Evolutionary conservation across 192 early-diverging fungal genomes (phyloP), one percentile per base, ranked within the genome.

Genomic region (Geranomyces michiganensis): DNA sequence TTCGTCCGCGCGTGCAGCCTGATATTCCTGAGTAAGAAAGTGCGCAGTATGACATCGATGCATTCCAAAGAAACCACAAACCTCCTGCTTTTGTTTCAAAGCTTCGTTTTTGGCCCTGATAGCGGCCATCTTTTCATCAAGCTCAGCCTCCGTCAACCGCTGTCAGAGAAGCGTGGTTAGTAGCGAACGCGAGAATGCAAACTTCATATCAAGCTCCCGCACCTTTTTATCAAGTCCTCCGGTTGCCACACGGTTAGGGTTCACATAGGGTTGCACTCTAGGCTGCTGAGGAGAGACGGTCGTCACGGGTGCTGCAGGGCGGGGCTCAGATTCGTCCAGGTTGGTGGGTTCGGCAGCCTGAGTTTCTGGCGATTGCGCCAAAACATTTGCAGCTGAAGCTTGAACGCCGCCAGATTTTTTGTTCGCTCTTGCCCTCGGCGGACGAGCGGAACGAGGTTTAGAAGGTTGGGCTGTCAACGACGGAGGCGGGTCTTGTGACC

Each of bases 181-280:
- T 10, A 41, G 3, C 36, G 32, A 45, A n/a, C 15, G 22, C 7
- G 44, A 45, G 22, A 8, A 49, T 24, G 12, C 21, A 31, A 13
- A 55, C 19, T 14, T 26, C 10, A 67, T 13, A 4, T 6, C 22
- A 32, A 31, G 30, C 21, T 22, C 51, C 17, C 7, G 19, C 51
- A 53, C 67, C 67, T 53, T 73, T 64, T 73, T 73, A 29, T 73
- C 72, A n/a, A 51, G 64, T 13, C 72, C 72, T 21, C 72, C 72
- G 13, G 64, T 73, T 15, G 56, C n/a, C 6, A 64, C 47, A 6
- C 72, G 62, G 27, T 65, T 56, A 2, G 60, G 63, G 31, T 73
- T 73, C 6, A 21, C 15, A 53, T 73, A 73, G 7, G 64, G 64
- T 27, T 26, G n/a, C 21, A 33, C 17, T 17, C 31, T 2, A 4